Evolutionary conservation across 2,329 filamentous ascomycete genomes (phyloP).

Genomic region (Neopestalotiopsis sp.): DNA sequence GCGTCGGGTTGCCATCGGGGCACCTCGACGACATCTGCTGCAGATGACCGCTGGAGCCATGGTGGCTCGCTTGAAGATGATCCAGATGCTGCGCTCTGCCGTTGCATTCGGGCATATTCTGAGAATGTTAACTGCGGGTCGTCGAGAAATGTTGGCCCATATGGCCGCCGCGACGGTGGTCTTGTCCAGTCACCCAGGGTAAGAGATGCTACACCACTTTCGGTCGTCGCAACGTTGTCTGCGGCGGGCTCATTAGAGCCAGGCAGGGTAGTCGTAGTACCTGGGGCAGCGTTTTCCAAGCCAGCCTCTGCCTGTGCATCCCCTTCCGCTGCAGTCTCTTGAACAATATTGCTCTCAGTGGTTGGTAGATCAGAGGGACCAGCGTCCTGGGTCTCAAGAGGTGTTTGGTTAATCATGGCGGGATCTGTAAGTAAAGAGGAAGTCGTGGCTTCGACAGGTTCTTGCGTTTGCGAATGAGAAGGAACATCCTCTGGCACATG

Average conservation of each 20-base stretch:
- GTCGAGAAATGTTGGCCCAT: too few relatives aligned
- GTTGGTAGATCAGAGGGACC: neutral
- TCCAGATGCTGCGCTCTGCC: neutral
- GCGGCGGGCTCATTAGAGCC: neutral
- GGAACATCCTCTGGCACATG: neutral
- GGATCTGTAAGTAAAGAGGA: neutral
- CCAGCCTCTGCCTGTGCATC: neutral
- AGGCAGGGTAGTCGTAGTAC: neutral
- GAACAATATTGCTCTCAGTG: neutral
- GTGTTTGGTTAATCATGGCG: neutral
- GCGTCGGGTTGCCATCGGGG: constrained; percentile 89
- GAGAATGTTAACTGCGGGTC: too few relatives aligned
- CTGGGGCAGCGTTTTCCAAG: neutral
- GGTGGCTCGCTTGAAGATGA: neutral
- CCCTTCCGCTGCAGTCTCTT: neutral
- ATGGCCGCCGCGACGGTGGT: neutral
- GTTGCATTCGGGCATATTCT: too few relatives aligned
- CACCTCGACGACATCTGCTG: constrained; percentile 53
- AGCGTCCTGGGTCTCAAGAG: neutral
- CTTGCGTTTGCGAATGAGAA: neutral
- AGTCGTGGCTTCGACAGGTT: neutral
- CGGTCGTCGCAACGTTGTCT: neutral
- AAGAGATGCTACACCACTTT: neutral
- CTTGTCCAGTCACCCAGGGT: neutral
- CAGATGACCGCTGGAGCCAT: neutral